Conservation (phyloP, 2,329 filamentous ascomycete species). For the Arthrobotrys conoides region DNA sequence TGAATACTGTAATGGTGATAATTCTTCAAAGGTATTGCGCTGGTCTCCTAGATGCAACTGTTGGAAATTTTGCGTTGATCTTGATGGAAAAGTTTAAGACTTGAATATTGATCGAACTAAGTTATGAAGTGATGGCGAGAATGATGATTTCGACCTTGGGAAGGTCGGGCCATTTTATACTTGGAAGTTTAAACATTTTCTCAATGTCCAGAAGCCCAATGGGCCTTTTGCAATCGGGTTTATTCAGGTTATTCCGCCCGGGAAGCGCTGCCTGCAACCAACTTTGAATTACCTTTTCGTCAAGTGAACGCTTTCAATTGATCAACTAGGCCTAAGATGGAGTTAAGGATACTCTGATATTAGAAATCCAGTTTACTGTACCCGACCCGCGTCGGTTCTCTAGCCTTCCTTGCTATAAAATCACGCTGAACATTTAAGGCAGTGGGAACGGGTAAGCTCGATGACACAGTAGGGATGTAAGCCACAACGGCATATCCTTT, state of each 20-base stretch:
- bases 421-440: not conserved
- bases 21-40: too few relatives aligned
- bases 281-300: not conserved
- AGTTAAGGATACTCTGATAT: not conserved
- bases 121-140: slow-evolving; percentile 7
- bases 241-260: not conserved
- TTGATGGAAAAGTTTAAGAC: not conserved
- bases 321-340: not conserved
- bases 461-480: slow-evolving; percentile 12
- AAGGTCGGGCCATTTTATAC: slow-evolving; percentile 16
- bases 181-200: not conserved
- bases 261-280: not conserved
- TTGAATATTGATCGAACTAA: not conserved
- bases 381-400: not conserved
- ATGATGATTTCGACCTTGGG: not conserved
- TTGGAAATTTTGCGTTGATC: slow-evolving; percentile 26
- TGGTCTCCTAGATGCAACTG: not conserved
- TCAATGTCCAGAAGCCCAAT: not conserved
- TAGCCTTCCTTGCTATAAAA: not conserved
- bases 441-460: not conserved
- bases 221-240: slow-evolving; percentile 4
- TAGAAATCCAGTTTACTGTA: slow-evolving; percentile 9
- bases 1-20: not conserved
- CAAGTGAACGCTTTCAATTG: not conserved
- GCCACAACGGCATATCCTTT: not conserved